Evolutionary conservation across 148 eudicot species (phyloP).

Genomic region (Vaccinium corymbosum): DNA sequence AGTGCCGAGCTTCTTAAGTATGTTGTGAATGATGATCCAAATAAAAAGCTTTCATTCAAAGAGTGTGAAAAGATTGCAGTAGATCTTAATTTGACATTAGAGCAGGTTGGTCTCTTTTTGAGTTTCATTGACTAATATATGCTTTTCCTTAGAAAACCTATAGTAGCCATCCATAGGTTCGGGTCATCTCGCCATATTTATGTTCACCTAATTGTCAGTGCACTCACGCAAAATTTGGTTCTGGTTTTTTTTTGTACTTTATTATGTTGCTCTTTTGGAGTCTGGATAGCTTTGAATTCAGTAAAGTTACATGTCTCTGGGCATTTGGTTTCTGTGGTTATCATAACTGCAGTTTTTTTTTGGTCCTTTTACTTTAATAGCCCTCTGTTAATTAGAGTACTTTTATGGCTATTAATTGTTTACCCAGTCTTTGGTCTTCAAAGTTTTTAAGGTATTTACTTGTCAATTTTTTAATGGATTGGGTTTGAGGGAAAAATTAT

Average conservation of each 20-base stretch:
- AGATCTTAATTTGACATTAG: slow-evolving; percentile 77
- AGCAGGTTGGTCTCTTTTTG: slow-evolving; percentile 57
- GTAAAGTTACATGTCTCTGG: no score
- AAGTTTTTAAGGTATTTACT: not conserved
- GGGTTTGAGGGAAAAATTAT: not conserved
- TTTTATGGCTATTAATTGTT: not conserved
- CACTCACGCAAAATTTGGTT: not conserved
- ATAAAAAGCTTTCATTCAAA: slow-evolving; percentile 62
- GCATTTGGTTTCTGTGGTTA: not conserved
- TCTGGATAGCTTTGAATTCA: not conserved
- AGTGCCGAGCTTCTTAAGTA: slow-evolving; percentile 81
- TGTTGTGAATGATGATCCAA: slow-evolving; percentile 46
- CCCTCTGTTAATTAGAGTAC: not conserved
- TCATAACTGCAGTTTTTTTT: not conserved
- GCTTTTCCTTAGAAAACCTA: not conserved
- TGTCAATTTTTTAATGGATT: not conserved
- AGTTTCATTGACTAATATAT: not conserved
- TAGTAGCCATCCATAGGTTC: not conserved
- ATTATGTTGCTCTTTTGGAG: slow-evolving; percentile 6
- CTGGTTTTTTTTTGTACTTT: not conserved
- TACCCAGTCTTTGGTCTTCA: not conserved
- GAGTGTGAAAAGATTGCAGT: slow-evolving; percentile 82
- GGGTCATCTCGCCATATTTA: not conserved
- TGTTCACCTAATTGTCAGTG: slow-evolving; percentile 3
- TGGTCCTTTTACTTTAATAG: not conserved